Evolutionary conservation across 805 yeast genomes (phyloP), one percentile per base, ranked within the genome.

Genomic region (Candida cerambycidarum): DNA sequence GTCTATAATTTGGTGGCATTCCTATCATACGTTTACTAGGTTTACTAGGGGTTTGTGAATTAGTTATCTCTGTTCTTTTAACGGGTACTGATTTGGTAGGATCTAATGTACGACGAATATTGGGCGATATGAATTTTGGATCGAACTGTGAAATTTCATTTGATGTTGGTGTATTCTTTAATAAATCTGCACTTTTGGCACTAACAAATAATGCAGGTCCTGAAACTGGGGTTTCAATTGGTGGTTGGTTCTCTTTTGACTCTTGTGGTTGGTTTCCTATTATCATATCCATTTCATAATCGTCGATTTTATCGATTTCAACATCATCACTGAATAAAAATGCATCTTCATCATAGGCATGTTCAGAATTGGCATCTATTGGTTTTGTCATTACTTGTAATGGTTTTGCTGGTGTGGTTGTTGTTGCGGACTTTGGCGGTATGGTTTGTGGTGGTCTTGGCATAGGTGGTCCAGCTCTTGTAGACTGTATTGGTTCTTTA

Each of bases 31-130:
- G 34, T 21, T 39, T 39, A 18, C 32, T 32, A 2, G 50, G 33
- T 32, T 45, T 45, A 14, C 48, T 43, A 7, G 53, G 53, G 11
- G 53, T 49, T 23, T 46, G 50, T 5, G 45, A 38, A 10, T 29
- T 24, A 2, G 40, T 32, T 3, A 38, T 21, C 6, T 58, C 63
- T 1, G 57, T 38, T 23, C 81, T 63, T 44, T 76, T 78, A 2
- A 85, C 67, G 2, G 85, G 89, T 3, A 79, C 76, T 0, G 90
- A 84, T 44, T 76, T 80, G 1, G 75, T 71, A 35, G 83, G 92
- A 58, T 85, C 89, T 11, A 83, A 67, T 0, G 84, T 81, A 14
- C 72, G 59, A 33, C 67, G 55, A 42, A 80, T 76, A 48, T 71
- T 75, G 11, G 73, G 76, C 5, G 78, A 78, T 32, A 76, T 79